Evolutionary conservation across 371 early-diverging fungal species (phyloP).

Genomic region (Actinomortierella ambigua): DNA sequence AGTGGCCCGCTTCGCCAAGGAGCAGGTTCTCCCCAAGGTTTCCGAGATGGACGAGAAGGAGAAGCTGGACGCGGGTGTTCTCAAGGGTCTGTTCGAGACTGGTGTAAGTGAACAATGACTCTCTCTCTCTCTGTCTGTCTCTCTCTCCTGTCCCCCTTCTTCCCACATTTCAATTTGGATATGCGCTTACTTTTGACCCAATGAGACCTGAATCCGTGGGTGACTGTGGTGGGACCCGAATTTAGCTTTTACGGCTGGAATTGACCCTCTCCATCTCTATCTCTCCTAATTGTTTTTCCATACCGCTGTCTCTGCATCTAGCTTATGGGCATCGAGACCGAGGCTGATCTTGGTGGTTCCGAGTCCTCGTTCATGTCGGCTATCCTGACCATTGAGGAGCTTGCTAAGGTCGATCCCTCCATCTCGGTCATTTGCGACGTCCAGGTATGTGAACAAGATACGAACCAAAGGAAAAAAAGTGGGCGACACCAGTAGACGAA

Average conservation of each 20-base stretch:
- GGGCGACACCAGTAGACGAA: not conserved
- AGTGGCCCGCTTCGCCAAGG: slow-evolving; percentile 89
- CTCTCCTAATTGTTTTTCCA: not conserved
- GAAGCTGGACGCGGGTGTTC: slow-evolving; percentile 73
- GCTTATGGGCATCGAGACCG: slow-evolving; percentile 97
- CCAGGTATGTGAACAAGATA: slow-evolving; percentile 71
- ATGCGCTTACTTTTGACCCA: no score
- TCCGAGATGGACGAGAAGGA: slow-evolving; percentile 94
- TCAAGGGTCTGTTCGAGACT: slow-evolving; percentile 90
- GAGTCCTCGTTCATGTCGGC: slow-evolving; percentile 92
- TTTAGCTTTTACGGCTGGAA: not conserved
- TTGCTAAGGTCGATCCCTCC: slow-evolving; percentile 96
- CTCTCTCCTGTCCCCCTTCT: not conserved
- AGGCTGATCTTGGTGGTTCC: slow-evolving; percentile 81
- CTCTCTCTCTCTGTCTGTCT: slow-evolving; percentile 4
- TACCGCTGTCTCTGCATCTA: slow-evolving; percentile 37
- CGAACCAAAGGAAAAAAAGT: no score
- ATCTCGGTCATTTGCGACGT: slow-evolving; percentile 95
- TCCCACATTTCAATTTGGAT: not conserved
- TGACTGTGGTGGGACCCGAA: not conserved
- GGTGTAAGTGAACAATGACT: slow-evolving; percentile 64
- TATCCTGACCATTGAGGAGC: slow-evolving; percentile 92
- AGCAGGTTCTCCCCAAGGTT: slow-evolving; percentile 87
- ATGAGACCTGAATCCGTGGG: no score
- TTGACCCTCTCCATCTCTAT: slow-evolving; percentile 3